Evolutionary conservation across 257 asterid species (phyloP).

Genomic region (Anisodus acutangulus): DNA sequence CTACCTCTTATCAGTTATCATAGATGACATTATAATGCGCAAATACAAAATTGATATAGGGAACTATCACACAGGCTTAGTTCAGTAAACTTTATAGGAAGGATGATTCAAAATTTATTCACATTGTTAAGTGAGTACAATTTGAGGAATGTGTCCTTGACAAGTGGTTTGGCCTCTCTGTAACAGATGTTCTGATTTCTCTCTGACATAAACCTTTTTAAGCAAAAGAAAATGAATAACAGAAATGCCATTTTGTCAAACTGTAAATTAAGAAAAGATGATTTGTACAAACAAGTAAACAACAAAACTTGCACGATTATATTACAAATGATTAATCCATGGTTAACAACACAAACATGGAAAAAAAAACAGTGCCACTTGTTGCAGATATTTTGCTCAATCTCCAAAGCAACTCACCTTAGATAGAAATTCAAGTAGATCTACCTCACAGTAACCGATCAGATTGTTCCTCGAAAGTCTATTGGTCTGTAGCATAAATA

Average conservation of each 20-base stretch:
- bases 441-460: conserved; percentile 84
- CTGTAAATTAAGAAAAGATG: not conserved
- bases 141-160: not conserved
- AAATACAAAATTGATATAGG: not conserved
- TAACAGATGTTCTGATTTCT: not conserved
- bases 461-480: conserved; percentile 81
- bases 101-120: not conserved
- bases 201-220: not conserved
- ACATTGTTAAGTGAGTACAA: not conserved
- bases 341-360: conserved; percentile 28
- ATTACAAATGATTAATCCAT: conserved; percentile 14
- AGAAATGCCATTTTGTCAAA: not conserved
- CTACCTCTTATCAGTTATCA: not conserved
- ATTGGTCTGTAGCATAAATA: conserved; percentile 75
- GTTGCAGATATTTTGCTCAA: conserved; percentile 8
- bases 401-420: conserved; percentile 60
- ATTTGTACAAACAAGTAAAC: conserved; percentile 11
- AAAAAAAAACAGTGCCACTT: not conserved
- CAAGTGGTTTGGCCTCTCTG: conserved; percentile 6
- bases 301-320: not conserved
- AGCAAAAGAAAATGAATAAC: not conserved
- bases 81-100: not conserved
- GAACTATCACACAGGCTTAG: not conserved
- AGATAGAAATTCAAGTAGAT: conserved; percentile 78
- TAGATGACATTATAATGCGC: not conserved